A percentile compares a stretch with the other conserved stretches of the same genome.
Conservation (phyloP, 139 green algal genomes). For the Volvox africanus region DNA sequence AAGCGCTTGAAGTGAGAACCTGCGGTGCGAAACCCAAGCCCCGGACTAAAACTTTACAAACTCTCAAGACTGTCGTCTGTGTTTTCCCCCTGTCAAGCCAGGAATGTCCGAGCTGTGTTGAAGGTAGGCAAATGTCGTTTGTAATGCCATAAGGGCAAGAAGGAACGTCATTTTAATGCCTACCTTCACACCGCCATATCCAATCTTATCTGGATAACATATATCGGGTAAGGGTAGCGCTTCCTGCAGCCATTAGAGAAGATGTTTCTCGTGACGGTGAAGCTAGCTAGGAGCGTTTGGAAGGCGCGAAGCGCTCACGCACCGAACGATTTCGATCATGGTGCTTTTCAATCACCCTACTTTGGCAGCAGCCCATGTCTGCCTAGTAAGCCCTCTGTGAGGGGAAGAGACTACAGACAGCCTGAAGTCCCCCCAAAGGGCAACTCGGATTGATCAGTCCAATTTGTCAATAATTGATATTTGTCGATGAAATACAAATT, state of each 20-base stretch:
- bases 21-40: background rate
- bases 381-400: background rate
- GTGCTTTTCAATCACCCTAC: background rate
- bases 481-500: too few species aligned
- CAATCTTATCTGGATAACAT: slow-evolving; percentile 15
- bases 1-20: background rate
- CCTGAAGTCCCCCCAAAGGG: too few species aligned
- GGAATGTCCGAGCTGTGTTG: background rate
- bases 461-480: too few species aligned
- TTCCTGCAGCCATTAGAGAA: background rate
- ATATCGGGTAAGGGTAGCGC: background rate
- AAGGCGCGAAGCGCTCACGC: background rate
- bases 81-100: background rate
- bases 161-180: background rate
- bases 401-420: background rate
- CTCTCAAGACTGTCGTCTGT: background rate
- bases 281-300: background rate
- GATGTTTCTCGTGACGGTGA: background rate
- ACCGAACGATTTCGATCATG: background rate
- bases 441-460: too few species aligned
- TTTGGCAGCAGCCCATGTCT: slow-evolving; percentile 18
- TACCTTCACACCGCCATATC: slow-evolving; percentile 20
- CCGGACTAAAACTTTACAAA: background rate
- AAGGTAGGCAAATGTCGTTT: background rate
- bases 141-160: background rate